Conservation (phyloP, 352 stramenopile species). For the Phytophthora colocasiae region DNA sequence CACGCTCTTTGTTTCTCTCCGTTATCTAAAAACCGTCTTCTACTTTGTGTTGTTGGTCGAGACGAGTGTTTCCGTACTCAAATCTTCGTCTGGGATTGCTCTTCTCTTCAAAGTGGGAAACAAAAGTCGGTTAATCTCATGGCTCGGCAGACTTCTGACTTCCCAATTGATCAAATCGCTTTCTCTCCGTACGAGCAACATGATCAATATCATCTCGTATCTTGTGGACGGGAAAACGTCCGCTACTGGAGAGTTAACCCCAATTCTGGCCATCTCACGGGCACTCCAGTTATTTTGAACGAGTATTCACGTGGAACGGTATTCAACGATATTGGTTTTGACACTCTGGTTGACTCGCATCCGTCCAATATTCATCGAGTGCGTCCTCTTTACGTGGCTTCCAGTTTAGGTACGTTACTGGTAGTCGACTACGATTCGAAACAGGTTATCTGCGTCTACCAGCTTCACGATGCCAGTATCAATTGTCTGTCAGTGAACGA, state of each 20-base stretch:
- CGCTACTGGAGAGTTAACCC: slow-evolving; percentile 88
- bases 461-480: slow-evolving; percentile 88
- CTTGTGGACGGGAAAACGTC: slow-evolving; percentile 92
- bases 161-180: slow-evolving; percentile 66
- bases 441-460: slow-evolving; percentile 89
- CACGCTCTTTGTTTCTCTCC: slow-evolving; percentile 60
- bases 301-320: slow-evolving; percentile 87
- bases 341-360: slow-evolving; percentile 65
- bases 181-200: slow-evolving; percentile 88
- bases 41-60: slow-evolving; percentile 66
- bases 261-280: slow-evolving; percentile 64
- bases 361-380: slow-evolving; percentile 61
- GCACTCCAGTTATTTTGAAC: slow-evolving; percentile 87
- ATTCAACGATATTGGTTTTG: slow-evolving; percentile 90
- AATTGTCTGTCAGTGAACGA: slow-evolving; percentile 88
- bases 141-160: slow-evolving; percentile 89
- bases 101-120: slow-evolving; percentile 20
- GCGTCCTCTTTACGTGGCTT: slow-evolving; percentile 81
- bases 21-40: slow-evolving; percentile 22
- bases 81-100: slow-evolving; percentile 81
- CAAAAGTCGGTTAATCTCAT: slow-evolving; percentile 45
- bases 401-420: slow-evolving; percentile 77
- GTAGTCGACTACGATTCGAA: slow-evolving; percentile 86
- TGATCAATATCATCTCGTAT: slow-evolving; percentile 75
- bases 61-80: slow-evolving; percentile 76